Base-by-base conservation (phyloP, 2,329 filamentous ascomycete species). In the Chrysoporthe deuterocubensis region DNA sequence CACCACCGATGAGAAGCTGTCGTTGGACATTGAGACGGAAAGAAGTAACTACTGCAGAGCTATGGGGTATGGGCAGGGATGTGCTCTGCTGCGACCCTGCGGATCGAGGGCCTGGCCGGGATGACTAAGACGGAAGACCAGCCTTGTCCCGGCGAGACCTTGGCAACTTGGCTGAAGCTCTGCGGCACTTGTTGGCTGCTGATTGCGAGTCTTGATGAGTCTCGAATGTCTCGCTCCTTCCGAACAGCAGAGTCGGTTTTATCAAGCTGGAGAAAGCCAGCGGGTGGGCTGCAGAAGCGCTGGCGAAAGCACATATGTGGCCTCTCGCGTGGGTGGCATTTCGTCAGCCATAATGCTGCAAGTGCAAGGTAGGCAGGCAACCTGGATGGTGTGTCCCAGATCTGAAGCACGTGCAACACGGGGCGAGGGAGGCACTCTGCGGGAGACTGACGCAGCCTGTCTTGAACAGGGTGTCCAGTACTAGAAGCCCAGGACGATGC, bases 391-490 rank as follows among this genome's bases (percentile, higher is more conserved):
- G 48, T 52, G 50, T 54, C 40, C 42, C 42, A 58, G 62, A 65
- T 58, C 42, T 48, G 52, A 65, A 37, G 62, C 62, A 65, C 59
- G 59, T 61, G 59, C 59, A 46, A 61, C 18, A 61, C 58, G 43
- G 34, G n/a, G 21, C 58, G 59, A 61, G 62, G 52, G 52, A 58
- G 52, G 52, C 50, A 43, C 32, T 44, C 57, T 32, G n/a, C 42
- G 18, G 26, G 26, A 11, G 18, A 46, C 8, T 11, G 40, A 48
- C 14, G 26, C 43, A 48, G 59, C 21, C 40, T 61, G 26, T 46
- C 18, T 26, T 34, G 59, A 18, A 48, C 14, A 61, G 32, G 34
- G 34, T 40, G 32, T n/a, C 32, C 34, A 57, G 32, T 40, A 57
- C 32, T 7, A 40, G 14, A 34, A 57, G 54, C 54, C 40, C 34